These are phyloP conservation scores for Penicillium turbatum DNA, from an alignment of 495 filamentous ascomycete genomes.

Conservation along the genomic window DNA sequence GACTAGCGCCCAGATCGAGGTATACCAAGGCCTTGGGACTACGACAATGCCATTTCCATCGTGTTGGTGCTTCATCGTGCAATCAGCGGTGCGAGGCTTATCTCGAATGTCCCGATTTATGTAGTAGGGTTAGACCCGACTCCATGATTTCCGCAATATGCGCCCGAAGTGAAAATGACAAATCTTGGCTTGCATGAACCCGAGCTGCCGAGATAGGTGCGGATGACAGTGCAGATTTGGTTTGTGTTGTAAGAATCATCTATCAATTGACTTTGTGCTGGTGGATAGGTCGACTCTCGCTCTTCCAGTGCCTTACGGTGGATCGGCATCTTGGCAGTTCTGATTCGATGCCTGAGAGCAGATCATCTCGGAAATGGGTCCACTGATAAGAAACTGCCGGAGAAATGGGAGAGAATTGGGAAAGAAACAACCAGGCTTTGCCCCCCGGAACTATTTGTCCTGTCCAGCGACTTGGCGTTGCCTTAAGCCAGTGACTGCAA, in stretches of 20 bases:
- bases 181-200: conserved; percentile 1
- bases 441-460: conserved; percentile 9
- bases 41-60: not conserved
- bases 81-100: conserved; percentile 16
- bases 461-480: not conserved
- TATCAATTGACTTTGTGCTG: conserved; percentile 4
- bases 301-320: conserved; percentile 9
- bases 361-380: conserved; percentile 11
- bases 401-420: conserved; percentile 3
- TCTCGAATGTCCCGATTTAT: conserved; percentile 5
- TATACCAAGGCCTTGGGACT: not conserved
- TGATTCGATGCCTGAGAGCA: conserved; percentile 12
- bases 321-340: conserved; percentile 11
- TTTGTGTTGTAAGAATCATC: not conserved
- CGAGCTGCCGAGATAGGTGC: too few relatives aligned
- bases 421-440: conserved; percentile 8
- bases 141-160: not conserved
- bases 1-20: conserved; percentile 3
- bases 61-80: not conserved
- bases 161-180: conserved; percentile 7
- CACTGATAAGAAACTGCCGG: conserved; percentile 23
- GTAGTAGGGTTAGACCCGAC: not conserved
- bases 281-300: not conserved
- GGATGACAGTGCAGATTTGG: conserved; percentile 1
- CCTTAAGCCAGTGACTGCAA: not conserved